Percentiles rank a stretch among this genome's conserved stretches.
These are phyloP conservation scores for Diaporthe sp. DNA, from an alignment of 2,329 filamentous ascomycete genomes.

Conservation along the genomic window DNA sequence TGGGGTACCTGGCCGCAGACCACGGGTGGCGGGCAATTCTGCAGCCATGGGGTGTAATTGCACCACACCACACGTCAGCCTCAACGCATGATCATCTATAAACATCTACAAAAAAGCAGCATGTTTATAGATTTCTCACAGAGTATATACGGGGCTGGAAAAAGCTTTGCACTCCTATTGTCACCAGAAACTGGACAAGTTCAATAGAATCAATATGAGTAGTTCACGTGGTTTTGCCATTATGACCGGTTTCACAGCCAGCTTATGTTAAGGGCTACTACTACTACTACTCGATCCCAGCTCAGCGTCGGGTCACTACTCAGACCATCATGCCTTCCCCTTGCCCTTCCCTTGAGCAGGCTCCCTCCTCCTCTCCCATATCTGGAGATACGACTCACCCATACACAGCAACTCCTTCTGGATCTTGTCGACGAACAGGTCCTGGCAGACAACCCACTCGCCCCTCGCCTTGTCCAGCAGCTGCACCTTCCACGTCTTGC, in stretches of 20 bases:
- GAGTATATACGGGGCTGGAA: not conserved
- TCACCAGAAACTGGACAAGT: not conserved
- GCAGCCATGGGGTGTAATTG: not conserved
- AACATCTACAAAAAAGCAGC: not conserved
- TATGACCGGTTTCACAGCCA: not conserved
- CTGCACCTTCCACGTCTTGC: slow-evolving; percentile 95
- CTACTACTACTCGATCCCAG: not conserved
- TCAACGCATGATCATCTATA: not conserved
- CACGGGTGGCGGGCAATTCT: slow-evolving; percentile 5
- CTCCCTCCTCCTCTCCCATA: slow-evolving; percentile 88
- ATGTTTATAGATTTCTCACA: not conserved
- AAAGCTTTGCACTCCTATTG: not conserved
- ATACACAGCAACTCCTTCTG: slow-evolving; percentile 91
- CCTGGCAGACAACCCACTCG: slow-evolving; percentile 94
- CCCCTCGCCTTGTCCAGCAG: slow-evolving; percentile 83
- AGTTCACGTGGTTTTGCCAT: not conserved
- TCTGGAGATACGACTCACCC: slow-evolving; percentile 93
- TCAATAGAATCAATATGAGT: not conserved
- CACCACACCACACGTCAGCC: not conserved
- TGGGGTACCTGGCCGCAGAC: slow-evolving; percentile 11
- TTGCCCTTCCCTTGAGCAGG: slow-evolving; percentile 57
- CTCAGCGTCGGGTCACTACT: not conserved
- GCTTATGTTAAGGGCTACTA: not conserved
- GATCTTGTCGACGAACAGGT: slow-evolving; percentile 91
- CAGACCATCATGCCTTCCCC: slow-evolving; percentile 41